Evolutionary conservation across 345 rosid genomes (phyloP), one percentile per base, ranked within the genome.

Genomic region (Toxicodendron radicans): DNA sequence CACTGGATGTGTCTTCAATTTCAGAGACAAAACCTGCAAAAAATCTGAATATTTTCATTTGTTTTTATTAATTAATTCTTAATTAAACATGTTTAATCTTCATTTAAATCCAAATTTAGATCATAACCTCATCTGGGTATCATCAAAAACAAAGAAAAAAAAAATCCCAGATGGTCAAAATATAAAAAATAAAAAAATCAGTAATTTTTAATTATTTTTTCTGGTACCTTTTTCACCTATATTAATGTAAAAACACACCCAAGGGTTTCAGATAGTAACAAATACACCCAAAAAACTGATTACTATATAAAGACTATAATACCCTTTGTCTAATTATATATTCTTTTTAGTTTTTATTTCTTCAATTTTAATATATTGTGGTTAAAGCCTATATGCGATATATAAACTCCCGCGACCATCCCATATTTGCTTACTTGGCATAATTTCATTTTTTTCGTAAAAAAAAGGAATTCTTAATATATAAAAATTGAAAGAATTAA

Each of bases 11-110:
- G 87, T 85, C 82, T 52, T 59, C 53, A 54, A 71, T 48, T 62
- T 70, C 78, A 66, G 77, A 79, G 83, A 83, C 79, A 80, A 48
- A 79, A 75, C 75, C 89, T 83, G 84, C 59, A 76, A 64, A 74
- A 78, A 66, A 61, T 38, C 73, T 69, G 80, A 71, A 79, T 20
- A 48, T 72, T 33, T 60, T 23, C 43, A 38, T 64, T 32, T n/a
- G 46, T 11, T 20, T 27, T 59, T 17, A n/a, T 11, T 14, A 17
- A 27, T 77, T 78, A 75, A 76, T 75, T 78, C 69, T 79, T 76
- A 60, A 70, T 68, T 53, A 52, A 41, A 76, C 68, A 43, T 68
- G 17, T 43, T 66, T 62, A 35, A 4, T 73, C 76, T 64, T 30
- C 17, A 58, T 62, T 66, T 58, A 1, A 49, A 30, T 49, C 41